Percentiles rank a stretch among this genome's conserved stretches.
Conservation (phyloP, 345 rosid genomes). For the Aquilaria malaccensis region DNA sequence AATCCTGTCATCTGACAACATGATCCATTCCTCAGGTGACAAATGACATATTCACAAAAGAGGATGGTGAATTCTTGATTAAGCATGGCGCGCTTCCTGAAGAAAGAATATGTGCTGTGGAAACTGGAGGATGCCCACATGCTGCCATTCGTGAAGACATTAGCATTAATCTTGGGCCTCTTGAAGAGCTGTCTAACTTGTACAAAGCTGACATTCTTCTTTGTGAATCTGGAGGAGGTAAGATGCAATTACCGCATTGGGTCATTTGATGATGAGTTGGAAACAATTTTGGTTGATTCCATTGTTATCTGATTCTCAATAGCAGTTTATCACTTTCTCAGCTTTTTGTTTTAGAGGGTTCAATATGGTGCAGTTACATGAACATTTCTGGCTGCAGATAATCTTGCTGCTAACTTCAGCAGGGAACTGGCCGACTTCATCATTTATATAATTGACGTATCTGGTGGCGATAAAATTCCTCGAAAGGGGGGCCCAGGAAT, state of each 20-base stretch:
- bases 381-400: constrained; percentile 49
- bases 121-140: constrained; percentile 97
- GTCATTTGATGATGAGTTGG: too few relatives aligned
- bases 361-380: background rate
- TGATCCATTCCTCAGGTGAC: constrained; percentile 51
- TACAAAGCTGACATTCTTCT: constrained; percentile 87
- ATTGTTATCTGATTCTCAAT: background rate
- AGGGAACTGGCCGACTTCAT: constrained; percentile 94
- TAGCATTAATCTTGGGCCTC: constrained; percentile 95
- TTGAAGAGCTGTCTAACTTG: constrained; percentile 85
- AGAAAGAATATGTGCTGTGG: constrained; percentile 90
- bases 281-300: background rate
- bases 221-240: constrained; percentile 98
- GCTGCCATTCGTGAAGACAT: constrained; percentile 99
- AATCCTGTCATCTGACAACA: too few relatives aligned
- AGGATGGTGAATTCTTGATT: constrained; percentile 93
- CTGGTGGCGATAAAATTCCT: constrained; percentile 92
- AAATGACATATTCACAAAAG: constrained; percentile 96
- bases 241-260: background rate
- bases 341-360: background rate
- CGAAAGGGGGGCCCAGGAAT: constrained; percentile 98
- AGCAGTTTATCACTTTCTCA: background rate
- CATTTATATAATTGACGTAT: constrained; percentile 91
- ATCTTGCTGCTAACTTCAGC: constrained; percentile 94
- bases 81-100: constrained; percentile 87